Conservation (phyloP, 2,329 filamentous ascomycete genomes). For the Colletotrichum magnum region DNA sequence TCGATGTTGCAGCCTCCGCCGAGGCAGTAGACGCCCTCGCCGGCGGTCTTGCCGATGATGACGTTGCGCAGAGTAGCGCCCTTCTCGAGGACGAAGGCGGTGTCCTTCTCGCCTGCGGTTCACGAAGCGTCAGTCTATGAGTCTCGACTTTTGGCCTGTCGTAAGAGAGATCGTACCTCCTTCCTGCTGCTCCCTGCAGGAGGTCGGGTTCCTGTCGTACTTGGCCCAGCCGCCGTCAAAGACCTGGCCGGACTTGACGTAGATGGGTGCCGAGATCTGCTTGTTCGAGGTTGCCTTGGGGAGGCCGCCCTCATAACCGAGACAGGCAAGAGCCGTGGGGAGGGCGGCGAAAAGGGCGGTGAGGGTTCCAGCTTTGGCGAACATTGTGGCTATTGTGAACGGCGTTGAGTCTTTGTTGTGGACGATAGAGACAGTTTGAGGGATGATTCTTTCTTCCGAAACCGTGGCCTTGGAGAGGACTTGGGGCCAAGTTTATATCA, state of each 20-base stretch:
- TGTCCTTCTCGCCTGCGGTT: slow-evolving; percentile 53
- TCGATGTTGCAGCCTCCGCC: slow-evolving; percentile 46
- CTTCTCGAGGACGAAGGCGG: slow-evolving; percentile 57
- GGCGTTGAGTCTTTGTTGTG: not conserved
- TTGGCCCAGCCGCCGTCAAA: slow-evolving; percentile 50
- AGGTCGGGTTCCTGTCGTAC: slow-evolving; percentile 52
- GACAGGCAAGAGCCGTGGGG: slow-evolving; percentile 43
- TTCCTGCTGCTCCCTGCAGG: slow-evolving; percentile 57
- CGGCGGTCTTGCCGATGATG: slow-evolving; percentile 56
- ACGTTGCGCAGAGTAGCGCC: slow-evolving; percentile 62
- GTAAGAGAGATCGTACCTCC: slow-evolving; percentile 48
- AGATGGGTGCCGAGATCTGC: slow-evolving; percentile 48
- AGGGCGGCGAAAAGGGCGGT: slow-evolving; percentile 5
- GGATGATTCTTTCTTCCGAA: too few relatives aligned
- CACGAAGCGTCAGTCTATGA: too few relatives aligned
- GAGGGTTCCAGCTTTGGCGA: not conserved
- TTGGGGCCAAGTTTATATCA: too few relatives aligned
- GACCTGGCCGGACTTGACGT: slow-evolving; percentile 46
- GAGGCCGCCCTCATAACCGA: slow-evolving; percentile 48
- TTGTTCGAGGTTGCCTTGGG: slow-evolving; percentile 48
- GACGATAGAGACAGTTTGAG: not conserved
- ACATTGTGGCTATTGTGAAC: not conserved
- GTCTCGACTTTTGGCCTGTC: too few relatives aligned
- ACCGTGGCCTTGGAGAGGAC: too few relatives aligned
- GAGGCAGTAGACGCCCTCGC: slow-evolving; percentile 48